phyloP scores from a whole-genome alignment of 1,284 basidiomycete species.

The Cryptococcus depauperatus region DNA sequence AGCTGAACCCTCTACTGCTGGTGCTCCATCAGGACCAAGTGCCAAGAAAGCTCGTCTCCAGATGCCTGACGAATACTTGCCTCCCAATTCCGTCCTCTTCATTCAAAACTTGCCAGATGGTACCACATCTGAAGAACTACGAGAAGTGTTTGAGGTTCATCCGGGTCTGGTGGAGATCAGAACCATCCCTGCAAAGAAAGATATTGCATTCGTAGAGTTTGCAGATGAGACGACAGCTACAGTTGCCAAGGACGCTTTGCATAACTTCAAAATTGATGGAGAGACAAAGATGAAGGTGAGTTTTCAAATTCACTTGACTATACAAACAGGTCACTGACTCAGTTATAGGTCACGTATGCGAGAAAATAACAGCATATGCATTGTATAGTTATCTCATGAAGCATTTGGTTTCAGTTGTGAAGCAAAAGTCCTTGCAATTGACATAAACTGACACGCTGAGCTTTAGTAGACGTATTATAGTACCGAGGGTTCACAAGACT shows the following conservation, averaged over 20 bases:
- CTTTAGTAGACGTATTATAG: no score
- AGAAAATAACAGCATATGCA: conserved; percentile 23
- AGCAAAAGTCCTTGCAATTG: no score
- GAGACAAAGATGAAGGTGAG: conserved; percentile 91
- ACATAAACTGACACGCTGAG: no score
- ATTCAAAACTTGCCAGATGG: conserved; percentile 88
- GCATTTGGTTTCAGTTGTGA: no score
- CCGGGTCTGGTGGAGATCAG: conserved; percentile 89
- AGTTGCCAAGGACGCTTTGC: conserved; percentile 83
- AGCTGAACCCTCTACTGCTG: conserved; percentile 44
- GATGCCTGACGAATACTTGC: conserved; percentile 99
- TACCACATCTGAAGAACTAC: conserved; percentile 77
- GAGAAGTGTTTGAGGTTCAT: conserved; percentile 83
- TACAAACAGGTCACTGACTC: conserved; percentile 1
- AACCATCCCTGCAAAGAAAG: conserved; percentile 89
- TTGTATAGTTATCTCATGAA: background rate
- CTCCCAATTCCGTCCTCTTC: conserved; percentile 98
- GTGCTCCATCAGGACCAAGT: conserved; percentile 35
- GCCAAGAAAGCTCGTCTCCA: conserved; percentile 59
- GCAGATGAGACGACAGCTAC: conserved; percentile 80
- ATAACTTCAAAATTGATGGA: conserved; percentile 92
- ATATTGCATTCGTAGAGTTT: conserved; percentile 95
- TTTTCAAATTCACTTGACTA: background rate
- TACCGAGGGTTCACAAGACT: no score
- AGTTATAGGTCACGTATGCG: conserved; percentile 34